Percentiles rank a stretch among this genome's conserved stretches.
phyloP scores from a whole-genome alignment of 2,329 filamentous ascomycete genomes.

The Botrytis hyacinthi region DNA sequence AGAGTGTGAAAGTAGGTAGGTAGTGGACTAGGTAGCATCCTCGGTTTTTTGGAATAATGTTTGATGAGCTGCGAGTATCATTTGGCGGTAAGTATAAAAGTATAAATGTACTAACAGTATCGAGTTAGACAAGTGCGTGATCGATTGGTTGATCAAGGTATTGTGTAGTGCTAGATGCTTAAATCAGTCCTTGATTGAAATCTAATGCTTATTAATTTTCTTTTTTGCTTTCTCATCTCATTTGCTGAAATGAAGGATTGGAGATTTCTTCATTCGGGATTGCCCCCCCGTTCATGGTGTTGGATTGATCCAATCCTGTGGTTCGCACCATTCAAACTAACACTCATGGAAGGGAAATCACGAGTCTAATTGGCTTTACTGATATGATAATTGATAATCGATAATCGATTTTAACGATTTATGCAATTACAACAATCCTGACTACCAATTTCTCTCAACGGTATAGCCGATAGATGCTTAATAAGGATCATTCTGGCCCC shows the following conservation, averaged over 20 bases:
- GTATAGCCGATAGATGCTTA: background rate
- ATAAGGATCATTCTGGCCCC: background rate
- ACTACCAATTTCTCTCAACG: background rate
- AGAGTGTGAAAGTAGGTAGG: background rate
- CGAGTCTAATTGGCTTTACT: background rate
- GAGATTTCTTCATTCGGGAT: background rate
- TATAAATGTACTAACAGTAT: background rate
- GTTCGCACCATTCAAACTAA: background rate
- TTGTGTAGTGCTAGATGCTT: background rate
- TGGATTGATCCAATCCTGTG: background rate
- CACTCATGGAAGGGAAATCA: background rate
- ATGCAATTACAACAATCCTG: background rate
- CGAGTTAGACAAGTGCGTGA: background rate
- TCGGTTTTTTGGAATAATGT: background rate
- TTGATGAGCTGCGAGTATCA: background rate
- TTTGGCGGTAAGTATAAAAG: background rate
- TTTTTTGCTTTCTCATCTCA: background rate
- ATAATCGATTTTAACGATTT: background rate
- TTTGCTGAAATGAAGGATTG: background rate
- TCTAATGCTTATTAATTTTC: background rate
- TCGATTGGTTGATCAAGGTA: background rate
- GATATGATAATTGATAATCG: no score
- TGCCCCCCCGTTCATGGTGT: background rate
- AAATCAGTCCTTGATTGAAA: background rate
- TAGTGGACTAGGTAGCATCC: background rate